Conservation (phyloP, 257 asterid species). For the Echium plantagineum region DNA sequence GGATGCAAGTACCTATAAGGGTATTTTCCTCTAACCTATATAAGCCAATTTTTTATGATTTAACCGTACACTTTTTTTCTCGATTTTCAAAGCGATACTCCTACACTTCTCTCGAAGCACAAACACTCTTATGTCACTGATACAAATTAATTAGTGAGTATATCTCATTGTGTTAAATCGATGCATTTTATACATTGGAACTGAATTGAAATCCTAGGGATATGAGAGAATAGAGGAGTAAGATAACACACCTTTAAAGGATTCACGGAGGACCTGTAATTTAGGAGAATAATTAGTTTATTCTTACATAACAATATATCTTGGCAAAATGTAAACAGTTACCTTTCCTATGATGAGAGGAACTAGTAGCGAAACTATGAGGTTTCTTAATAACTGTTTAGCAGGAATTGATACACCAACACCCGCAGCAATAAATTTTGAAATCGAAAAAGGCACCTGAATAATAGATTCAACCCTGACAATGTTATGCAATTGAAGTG, state of each 20-base stretch:
- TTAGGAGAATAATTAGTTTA: constrained; percentile 14
- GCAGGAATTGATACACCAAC: constrained; percentile 78
- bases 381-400: constrained; percentile 65
- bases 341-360: constrained; percentile 90
- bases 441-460: constrained; percentile 76
- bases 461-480: constrained; percentile 3
- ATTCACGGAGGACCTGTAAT: constrained; percentile 64
- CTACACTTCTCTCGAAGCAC: too few species aligned
- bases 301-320: not conserved
- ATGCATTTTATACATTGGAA: too few species aligned
- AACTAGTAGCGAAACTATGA: constrained; percentile 65
- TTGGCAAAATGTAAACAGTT: constrained; percentile 3
- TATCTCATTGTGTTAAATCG: too few species aligned
- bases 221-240: not conserved
- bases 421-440: constrained; percentile 70
- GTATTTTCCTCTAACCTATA: too few species aligned
- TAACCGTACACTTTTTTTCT: too few species aligned
- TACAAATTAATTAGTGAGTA: too few species aligned
- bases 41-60: too few species aligned
- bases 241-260: constrained; percentile 40
- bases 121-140: too few species aligned
- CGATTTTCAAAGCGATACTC: too few species aligned
- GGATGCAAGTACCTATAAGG: too few species aligned
- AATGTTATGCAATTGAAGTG: not conserved
- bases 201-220: not conserved